Base-by-base conservation (phyloP, 2,329 filamentous ascomycete genomes). In the Fusarium anguioides region DNA sequence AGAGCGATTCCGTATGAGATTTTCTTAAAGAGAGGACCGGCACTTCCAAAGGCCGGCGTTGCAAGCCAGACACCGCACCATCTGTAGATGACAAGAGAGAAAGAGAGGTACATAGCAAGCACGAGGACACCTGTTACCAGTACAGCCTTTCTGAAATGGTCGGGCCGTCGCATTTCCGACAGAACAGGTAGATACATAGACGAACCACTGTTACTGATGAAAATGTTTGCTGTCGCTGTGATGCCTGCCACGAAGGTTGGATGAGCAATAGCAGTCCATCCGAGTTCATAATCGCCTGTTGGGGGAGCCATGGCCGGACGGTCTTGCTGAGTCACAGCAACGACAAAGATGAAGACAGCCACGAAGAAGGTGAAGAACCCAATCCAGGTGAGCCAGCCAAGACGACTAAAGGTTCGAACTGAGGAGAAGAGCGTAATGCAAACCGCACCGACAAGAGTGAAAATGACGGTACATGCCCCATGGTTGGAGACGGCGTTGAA, bases 201-300 rank as follows among this genome's bases (percentile, higher is more conserved):
- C 17, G 68, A 67, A 8, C 82, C 86, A 1, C 84, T 82, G 4
- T 78, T 81, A 5, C 83, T 84, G 42, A 85, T 82, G 71, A 88
- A 87, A 6, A 51, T 51, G 6, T 51, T 51, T 17, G 48, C 48
- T 17, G 48, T 45, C 1, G 48, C 48, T 7, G 48, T 51, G 9
- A 51, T 51, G 4, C 48, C 48, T 0, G 37, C 48, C 10, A 51
- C 27, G 15, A 51, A 51, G 1, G 48, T 51, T 8, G 48, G 48
- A n/a, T 51, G 48, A 18, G 48, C 26, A 2, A 51, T 45, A 20
- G 48, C 37, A 8, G 48, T 51, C 48, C 48, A 51, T 9, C 48
- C 48, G 0, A 51, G 17, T 3, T 51, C 48, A 11, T 45, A 51
- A 14, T 51, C 37, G 8, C 48, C 48, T 5, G 48, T 51, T 12